These are phyloP conservation scores for Penicillium sp. DNA, from an alignment of 2,329 filamentous ascomycete species.

Conservation along the genomic window DNA sequence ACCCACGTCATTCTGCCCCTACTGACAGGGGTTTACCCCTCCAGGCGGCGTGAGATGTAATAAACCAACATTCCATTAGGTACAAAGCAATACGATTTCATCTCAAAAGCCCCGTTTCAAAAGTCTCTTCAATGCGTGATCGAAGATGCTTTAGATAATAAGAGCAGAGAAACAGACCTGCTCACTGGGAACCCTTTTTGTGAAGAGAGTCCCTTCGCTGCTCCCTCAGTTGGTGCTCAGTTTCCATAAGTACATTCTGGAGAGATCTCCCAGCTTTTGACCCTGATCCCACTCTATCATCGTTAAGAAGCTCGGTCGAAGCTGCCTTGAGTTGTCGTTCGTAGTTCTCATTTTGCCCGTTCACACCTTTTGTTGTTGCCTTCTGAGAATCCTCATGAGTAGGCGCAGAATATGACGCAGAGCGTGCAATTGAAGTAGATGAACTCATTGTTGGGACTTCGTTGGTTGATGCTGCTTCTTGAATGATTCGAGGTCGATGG, in stretches of 20 bases:
- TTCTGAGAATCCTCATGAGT: not conserved
- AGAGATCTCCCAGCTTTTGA: not conserved
- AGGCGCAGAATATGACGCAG: not conserved
- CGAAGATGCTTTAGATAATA: no score
- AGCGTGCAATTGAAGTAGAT: not conserved
- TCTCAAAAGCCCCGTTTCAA: no score
- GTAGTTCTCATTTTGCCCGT: not conserved
- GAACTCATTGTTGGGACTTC: not conserved
- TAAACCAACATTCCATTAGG: no score
- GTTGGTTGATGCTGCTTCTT: not conserved
- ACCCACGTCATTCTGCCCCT: no score
- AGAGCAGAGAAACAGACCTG: not conserved
- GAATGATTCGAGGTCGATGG: not conserved
- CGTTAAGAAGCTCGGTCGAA: not conserved
- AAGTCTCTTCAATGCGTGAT: no score
- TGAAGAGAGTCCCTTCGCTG: not conserved
- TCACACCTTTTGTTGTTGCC: not conserved
- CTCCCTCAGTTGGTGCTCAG: not conserved
- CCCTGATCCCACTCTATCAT: not conserved
- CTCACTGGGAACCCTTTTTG: not conserved
- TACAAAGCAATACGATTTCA: no score
- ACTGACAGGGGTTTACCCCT: no score
- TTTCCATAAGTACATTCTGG: not conserved
- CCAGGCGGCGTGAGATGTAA: no score
- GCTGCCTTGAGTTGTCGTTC: not conserved